Base-by-base conservation (phyloP, 2,329 filamentous ascomycete genomes). In the Pseudogymnoascus sp. region DNA sequence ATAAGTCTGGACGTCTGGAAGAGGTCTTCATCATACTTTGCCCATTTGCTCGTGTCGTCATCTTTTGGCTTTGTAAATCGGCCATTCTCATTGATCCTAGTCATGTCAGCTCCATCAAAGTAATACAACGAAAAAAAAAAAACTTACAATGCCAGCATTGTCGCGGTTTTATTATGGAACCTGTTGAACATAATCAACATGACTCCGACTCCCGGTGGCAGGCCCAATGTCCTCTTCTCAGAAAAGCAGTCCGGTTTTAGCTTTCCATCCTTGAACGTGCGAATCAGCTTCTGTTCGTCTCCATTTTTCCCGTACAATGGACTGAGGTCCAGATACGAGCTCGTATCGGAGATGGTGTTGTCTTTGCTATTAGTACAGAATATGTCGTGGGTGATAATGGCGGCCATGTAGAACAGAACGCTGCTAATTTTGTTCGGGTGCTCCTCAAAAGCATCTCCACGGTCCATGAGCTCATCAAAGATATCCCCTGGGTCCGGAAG, bases 91-190 rank as follows among this genome's bases (percentile, higher is more conserved):
- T 97, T 96, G 75, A 97, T 93, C n/a, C 69, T 71, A 38, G n/a
- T 16, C 18, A 21, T 18, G 7, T 63, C 18, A 60, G 59, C 5
- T 40, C 35, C 1, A 55, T 55, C n/a, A 55, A 1, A 35, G 23
- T 67, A 21, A 28, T 11, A 67, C 62, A 16, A 14, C 14, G 4
- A 16, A n/a, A 12, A 38, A 16, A 1, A 11, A 6, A 18, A 37
- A n/a, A 37, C 69, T 67, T 62, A 72, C 70, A 82, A 77, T 0
- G 89, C 89, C 16, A 97, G 78, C 65, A 93, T 88, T 61, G 86
- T 83, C 1, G 90, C 92, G 0, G 92, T 85, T 67, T 95, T 83
- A 75, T 97, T 97, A 76, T 97, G 93, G 76, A 95, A 96, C 58
- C 86, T 76, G 69, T 88, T 88, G 76, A 91, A 88, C 88, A 92